These are phyloP conservation scores for Waitea zeae DNA, from an alignment of 1,284 basidiomycete genomes.

Conservation along the genomic window DNA sequence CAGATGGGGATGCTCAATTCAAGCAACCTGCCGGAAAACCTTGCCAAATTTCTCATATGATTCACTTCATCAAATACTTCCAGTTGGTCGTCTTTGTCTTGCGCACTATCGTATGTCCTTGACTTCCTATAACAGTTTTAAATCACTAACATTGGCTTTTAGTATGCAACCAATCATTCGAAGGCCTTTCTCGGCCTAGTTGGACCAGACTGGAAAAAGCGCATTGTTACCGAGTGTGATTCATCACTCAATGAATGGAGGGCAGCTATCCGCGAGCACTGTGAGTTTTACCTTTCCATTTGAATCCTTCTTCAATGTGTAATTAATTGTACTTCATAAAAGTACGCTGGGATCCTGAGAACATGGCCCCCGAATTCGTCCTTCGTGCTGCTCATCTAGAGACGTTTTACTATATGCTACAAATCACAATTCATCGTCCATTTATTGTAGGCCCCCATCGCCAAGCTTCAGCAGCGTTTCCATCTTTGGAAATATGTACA, in stretches of 20 bases:
- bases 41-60: slow-evolving; percentile 28
- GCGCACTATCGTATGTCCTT: slow-evolving; percentile 27
- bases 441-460: slow-evolving; percentile 59
- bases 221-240: slow-evolving; percentile 38
- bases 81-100: slow-evolving; percentile 37
- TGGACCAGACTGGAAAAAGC: slow-evolving; percentile 32
- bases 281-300: slow-evolving; percentile 9
- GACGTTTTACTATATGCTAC: slow-evolving; percentile 50
- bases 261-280: slow-evolving; percentile 36
- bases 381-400: slow-evolving; percentile 57
- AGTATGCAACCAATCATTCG: slow-evolving; percentile 44
- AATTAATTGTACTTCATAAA: no score
- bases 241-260: slow-evolving; percentile 48
- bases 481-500: slow-evolving; percentile 70
- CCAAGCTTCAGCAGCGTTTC: slow-evolving; percentile 37
- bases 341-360: slow-evolving; percentile 64
- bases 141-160: neutral
- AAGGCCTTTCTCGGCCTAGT: slow-evolving; percentile 25
- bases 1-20: slow-evolving; percentile 20
- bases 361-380: slow-evolving; percentile 38
- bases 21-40: slow-evolving; percentile 28
- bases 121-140: neutral
- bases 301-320: no score
- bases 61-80: slow-evolving; percentile 33
- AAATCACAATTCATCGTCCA: slow-evolving; percentile 67